Base-by-base conservation (phyloP, 495 filamentous ascomycete genomes). In the Astrothelium macrocarpum region DNA sequence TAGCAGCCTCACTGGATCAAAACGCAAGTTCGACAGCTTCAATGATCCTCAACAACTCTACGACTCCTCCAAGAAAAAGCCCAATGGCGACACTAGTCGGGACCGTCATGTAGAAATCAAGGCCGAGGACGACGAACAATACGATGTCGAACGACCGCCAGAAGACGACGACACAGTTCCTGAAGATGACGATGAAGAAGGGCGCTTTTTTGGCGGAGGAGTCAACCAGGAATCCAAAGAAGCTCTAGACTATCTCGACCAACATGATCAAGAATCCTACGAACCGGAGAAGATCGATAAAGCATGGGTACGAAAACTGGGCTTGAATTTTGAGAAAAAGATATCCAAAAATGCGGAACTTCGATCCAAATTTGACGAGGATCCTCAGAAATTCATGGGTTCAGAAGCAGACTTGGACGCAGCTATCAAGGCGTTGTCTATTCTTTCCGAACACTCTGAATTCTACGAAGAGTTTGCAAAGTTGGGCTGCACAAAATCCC, bases 121-220 rank as follows among this genome's bases (percentile, higher is more conserved):
- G 10, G 85, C 81, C 31, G 84, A 86, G 59, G 85, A 88, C 65
- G 85, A 83, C 18, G 68, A 76, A 1, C 82, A 82, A 67, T 85
- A 85, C 23, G 90, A 87, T 3, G 87, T 88, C 3, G 79, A 85
- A 34, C 71, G 87, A 16, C 90, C 90, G 1, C 85, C 85, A 0
- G 78, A 80, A 36, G 82, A 82, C 46, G 84, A 86, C 18, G 78
- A 81, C 34, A 5, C 3, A 49, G 82, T 9, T 20, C 5, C 29
- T 11, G 18, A 81, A 61, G 80, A 81, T 62, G 91, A 95, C 70
- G 93, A 96, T 70, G 89, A 95, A 61, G 94, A 92, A 64, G 92
- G 93, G 0, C 85, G 94, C 59, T 99, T 99, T 79, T 97, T 95
- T 70, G 94, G 93, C 49, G 90, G 90, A 62, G 94, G 94, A 49